These are phyloP conservation scores for Eucalyptus polyanthemos DNA, from an alignment of 345 rosid species.

Conservation along the genomic window DNA sequence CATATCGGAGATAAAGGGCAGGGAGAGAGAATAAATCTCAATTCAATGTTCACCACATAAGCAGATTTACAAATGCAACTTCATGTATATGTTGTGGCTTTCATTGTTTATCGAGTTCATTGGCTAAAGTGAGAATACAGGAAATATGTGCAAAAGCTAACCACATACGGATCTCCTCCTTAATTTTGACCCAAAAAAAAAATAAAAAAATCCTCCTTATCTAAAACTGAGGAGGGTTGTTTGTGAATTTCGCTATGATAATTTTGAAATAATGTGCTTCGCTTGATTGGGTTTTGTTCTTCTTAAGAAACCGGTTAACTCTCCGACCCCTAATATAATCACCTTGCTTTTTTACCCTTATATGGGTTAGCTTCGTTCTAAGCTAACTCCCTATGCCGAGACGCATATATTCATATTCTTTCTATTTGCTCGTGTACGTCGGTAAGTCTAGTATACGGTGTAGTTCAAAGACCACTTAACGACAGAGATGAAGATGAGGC, in stretches of 20 bases:
- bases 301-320: neutral
- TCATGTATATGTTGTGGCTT: neutral
- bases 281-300: neutral
- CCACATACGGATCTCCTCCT: neutral
- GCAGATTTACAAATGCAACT: neutral
- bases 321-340: neutral
- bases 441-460: neutral
- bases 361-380: neutral
- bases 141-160: neutral
- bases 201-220: neutral
- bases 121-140: neutral
- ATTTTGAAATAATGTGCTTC: neutral
- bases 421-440: neutral
- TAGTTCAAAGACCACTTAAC: neutral
- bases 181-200: too few species aligned
- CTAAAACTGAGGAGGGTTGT: neutral
- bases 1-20: neutral
- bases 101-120: neutral
- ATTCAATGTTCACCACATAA: neutral
- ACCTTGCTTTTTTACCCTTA: neutral
- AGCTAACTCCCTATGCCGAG: neutral
- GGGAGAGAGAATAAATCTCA: neutral
- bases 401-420: neutral
- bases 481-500: neutral
- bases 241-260: neutral